phyloP scores from a whole-genome alignment of 2,329 filamentous ascomycete genomes.

The Apiospora phragmitis region DNA sequence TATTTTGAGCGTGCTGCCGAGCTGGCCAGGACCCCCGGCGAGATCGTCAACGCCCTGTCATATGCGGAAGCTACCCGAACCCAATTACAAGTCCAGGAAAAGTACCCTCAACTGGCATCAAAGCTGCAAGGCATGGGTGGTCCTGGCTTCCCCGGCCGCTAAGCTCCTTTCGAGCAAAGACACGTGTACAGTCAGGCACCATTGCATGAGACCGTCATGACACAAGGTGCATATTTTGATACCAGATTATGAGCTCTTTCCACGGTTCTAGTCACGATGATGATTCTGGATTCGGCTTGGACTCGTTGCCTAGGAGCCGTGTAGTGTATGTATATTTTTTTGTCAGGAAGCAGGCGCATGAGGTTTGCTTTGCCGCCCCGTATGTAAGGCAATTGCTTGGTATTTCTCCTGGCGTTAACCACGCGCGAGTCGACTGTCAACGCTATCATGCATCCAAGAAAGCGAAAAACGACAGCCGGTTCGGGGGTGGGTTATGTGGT shows the following conservation, averaged over 20 bases:
- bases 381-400: not conserved
- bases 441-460: not conserved
- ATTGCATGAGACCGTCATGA: not conserved
- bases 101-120: slow-evolving; percentile 77
- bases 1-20: slow-evolving; percentile 98
- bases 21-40: slow-evolving; percentile 88
- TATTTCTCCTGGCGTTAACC: not conserved
- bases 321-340: slow-evolving; percentile 9
- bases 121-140: slow-evolving; percentile 59
- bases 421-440: not conserved
- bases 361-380: not conserved
- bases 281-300: not conserved
- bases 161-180: not conserved
- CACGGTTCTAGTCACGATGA: not conserved
- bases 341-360: not conserved
- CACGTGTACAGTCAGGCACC: not conserved
- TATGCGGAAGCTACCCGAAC: slow-evolving; percentile 97
- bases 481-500: not conserved
- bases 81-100: slow-evolving; percentile 88
- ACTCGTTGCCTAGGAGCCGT: not conserved
- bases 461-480: not conserved
- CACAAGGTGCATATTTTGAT: not conserved
- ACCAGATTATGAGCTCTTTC: not conserved
- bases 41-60: slow-evolving; percentile 93
- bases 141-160: slow-evolving; percentile 11